phyloP scores from a whole-genome alignment of 768 basidiomycete species.

The Lyophyllum shimeji region DNA sequence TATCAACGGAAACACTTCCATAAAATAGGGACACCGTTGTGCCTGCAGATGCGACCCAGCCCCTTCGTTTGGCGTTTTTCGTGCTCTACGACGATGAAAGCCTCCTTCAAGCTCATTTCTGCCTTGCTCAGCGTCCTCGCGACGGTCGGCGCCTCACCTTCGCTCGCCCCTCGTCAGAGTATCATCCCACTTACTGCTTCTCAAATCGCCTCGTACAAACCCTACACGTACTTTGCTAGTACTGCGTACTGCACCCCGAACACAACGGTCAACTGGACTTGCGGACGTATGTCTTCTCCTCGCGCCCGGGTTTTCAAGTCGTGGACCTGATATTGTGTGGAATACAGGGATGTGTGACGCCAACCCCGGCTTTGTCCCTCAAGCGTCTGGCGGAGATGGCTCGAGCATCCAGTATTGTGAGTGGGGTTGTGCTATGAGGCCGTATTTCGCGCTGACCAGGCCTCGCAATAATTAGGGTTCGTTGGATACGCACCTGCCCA shows the following conservation, averaged over 20 bases:
- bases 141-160: too few relatives aligned
- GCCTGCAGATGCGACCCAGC: too few relatives aligned
- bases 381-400: conserved; percentile 47
- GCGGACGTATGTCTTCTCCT: conserved; percentile 35
- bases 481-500: conserved; percentile 31
- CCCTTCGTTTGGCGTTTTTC: too few relatives aligned
- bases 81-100: too few relatives aligned
- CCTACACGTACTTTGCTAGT: conserved; percentile 43
- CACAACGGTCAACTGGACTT: conserved; percentile 44
- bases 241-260: conserved; percentile 40
- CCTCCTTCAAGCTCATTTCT: too few relatives aligned
- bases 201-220: conserved; percentile 36
- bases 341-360: conserved; percentile 40
- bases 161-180: conserved; percentile 10
- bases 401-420: conserved; percentile 37
- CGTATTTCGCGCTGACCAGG: too few relatives aligned
- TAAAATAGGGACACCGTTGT: too few relatives aligned
- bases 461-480: conserved; percentile 12
- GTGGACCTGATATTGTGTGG: too few relatives aligned
- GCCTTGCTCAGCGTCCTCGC: too few relatives aligned
- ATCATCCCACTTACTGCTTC: conserved; percentile 31
- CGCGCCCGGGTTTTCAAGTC: too few relatives aligned
- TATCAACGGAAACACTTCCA: too few relatives aligned
- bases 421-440: too few relatives aligned
- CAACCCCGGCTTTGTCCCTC: conserved; percentile 40